Evolutionary conservation across 2,329 filamentous ascomycete genomes (phyloP).

Genomic region (Hypoxylon sp.): DNA sequence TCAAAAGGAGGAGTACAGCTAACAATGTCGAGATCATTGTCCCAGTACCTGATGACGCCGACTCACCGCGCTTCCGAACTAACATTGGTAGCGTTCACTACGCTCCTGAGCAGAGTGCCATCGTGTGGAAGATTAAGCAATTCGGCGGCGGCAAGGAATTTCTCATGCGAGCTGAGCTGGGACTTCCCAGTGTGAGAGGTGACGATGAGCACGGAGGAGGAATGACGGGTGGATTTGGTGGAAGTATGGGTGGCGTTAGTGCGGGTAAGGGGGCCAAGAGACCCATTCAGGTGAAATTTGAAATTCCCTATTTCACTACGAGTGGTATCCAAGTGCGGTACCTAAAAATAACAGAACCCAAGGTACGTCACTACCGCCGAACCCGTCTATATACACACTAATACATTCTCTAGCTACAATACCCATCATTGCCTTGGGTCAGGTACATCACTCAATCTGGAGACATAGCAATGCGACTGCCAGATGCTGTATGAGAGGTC

Average conservation of each 20-base stretch:
- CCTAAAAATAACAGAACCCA: slow-evolving; percentile 98
- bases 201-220: slow-evolving; percentile 96
- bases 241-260: slow-evolving; percentile 94
- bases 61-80: slow-evolving; percentile 94
- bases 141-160: slow-evolving; percentile 99
- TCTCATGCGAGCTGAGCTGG: slow-evolving; percentile 96
- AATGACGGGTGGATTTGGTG: slow-evolving; percentile 97
- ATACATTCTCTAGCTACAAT: slow-evolving; percentile 80
- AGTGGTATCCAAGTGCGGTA: slow-evolving; percentile 98
- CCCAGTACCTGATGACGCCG: slow-evolving; percentile 96
- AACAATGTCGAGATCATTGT: slow-evolving; percentile 99
- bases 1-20: slow-evolving; percentile 96
- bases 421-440: slow-evolving; percentile 96
- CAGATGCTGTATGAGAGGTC: slow-evolving; percentile 78
- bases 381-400: slow-evolving; percentile 20
- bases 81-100: slow-evolving; percentile 99
- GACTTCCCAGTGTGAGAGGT: slow-evolving; percentile 91
- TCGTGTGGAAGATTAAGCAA: slow-evolving; percentile 99
- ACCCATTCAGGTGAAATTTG: slow-evolving; percentile 99
- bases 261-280: slow-evolving; percentile 89
- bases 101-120: slow-evolving; percentile 95
- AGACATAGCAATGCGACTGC: slow-evolving; percentile 93
- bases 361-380: slow-evolving; percentile 73
- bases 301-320: slow-evolving; percentile 99
- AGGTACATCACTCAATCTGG: slow-evolving; percentile 98